phyloP scores from a whole-genome alignment of 164 flowering plant species.

The Aristolochia fimbriata region DNA sequence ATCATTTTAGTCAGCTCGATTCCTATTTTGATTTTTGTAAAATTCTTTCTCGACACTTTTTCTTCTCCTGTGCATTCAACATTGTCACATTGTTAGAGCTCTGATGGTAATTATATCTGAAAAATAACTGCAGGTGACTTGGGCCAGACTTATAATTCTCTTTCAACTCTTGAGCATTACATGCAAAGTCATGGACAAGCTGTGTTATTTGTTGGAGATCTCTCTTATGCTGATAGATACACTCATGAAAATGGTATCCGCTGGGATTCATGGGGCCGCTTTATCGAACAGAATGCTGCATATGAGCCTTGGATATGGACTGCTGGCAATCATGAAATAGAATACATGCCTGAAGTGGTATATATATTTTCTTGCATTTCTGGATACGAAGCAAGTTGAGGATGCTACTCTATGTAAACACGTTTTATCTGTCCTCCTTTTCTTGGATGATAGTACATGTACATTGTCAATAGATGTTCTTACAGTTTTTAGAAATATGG shows the following conservation, averaged over 20 bases:
- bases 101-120: neutral
- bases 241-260: constrained; percentile 65
- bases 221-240: constrained; percentile 94
- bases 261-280: constrained; percentile 98
- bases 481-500: too few relatives aligned
- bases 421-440: too few relatives aligned
- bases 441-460: too few relatives aligned
- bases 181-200: constrained; percentile 42
- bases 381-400: neutral
- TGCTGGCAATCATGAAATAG: constrained; percentile 95
- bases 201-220: constrained; percentile 90
- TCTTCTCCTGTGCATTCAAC: too few relatives aligned
- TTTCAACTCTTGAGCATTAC: constrained; percentile 83
- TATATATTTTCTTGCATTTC: neutral
- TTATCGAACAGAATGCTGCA: constrained; percentile 68
- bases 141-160: constrained; percentile 92
- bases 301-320: constrained; percentile 98
- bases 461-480: too few relatives aligned
- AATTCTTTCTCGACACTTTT: too few relatives aligned
- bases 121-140: constrained; percentile 56
- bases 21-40: too few relatives aligned
- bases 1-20: too few relatives aligned
- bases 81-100: too few relatives aligned
- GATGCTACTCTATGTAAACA: too few relatives aligned
- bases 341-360: constrained; percentile 87